Conservation (phyloP, 1,284 basidiomycete species). For the Puccinia triticina region DNA sequence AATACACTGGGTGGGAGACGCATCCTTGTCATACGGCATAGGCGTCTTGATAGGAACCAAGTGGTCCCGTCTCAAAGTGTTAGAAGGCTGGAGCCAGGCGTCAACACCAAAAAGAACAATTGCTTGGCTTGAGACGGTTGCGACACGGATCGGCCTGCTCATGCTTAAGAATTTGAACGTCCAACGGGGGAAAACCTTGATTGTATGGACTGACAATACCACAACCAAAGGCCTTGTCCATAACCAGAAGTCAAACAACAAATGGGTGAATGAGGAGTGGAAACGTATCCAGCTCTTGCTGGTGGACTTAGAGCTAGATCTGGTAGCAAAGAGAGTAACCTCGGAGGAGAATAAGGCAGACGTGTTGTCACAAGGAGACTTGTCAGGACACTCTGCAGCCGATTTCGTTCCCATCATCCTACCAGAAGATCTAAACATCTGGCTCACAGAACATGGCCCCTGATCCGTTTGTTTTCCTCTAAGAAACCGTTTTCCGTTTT, state of each 20-base stretch:
- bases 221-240: too few relatives aligned
- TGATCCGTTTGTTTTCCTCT: too few relatives aligned
- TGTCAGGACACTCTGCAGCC: too few relatives aligned
- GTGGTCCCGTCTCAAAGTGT: neutral
- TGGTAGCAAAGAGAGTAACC: neutral
- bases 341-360: neutral
- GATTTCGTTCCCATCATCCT: too few relatives aligned
- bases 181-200: neutral
- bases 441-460: too few relatives aligned
- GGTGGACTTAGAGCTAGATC: neutral
- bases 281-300: neutral
- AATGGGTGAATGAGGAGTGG: neutral
- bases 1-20: neutral
- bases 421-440: too few relatives aligned
- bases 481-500: too few relatives aligned
- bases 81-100: neutral
- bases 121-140: neutral
- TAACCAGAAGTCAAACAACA: too few relatives aligned
- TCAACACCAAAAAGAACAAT: neutral
- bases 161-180: neutral
- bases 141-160: neutral
- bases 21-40: neutral
- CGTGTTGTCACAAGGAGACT: neutral
- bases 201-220: too few relatives aligned
- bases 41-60: neutral